Evolutionary conservation across 768 basidiomycete species (phyloP).

Genomic region (Pulveroboletus sp.): DNA sequence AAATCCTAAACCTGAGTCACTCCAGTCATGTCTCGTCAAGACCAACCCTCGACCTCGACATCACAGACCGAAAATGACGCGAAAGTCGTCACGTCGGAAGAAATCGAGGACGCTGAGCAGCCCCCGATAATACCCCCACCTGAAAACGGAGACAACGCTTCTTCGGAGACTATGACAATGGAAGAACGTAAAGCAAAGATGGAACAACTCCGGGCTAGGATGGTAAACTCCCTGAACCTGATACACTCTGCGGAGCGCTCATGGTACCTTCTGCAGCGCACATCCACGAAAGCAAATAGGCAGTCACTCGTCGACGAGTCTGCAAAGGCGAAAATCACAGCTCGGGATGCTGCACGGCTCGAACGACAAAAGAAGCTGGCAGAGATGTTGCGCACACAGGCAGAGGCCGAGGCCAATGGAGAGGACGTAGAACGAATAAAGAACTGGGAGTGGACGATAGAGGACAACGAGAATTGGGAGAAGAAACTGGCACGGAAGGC

Average conservation of each 20-base stretch:
- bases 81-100: neutral
- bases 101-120: conserved; percentile 27
- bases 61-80: neutral
- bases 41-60: conserved; percentile 2
- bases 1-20: neutral
- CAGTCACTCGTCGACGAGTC: conserved; percentile 83
- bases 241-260: neutral
- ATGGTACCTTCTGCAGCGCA: conserved; percentile 44
- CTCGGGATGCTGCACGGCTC: conserved; percentile 75
- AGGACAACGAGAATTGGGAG: conserved; percentile 30
- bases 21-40: conserved; percentile 11
- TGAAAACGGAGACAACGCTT: conserved; percentile 16
- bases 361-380: conserved; percentile 90
- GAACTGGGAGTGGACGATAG: conserved; percentile 68
- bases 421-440: conserved; percentile 95
- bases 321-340: conserved; percentile 69
- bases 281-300: conserved; percentile 79
- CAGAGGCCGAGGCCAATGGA: conserved; percentile 87
- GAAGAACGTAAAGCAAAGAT: conserved; percentile 76
- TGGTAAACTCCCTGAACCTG: conserved; percentile 45
- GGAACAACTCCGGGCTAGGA: conserved; percentile 68
- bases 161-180: conserved; percentile 40
- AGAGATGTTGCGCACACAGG: conserved; percentile 77
- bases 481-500: conserved; percentile 72
- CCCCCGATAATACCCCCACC: conserved; percentile 21